These are phyloP conservation scores for Fraxinus sp. DNA, from an alignment of 305 asterid genomes.

Conservation along the genomic window DNA sequence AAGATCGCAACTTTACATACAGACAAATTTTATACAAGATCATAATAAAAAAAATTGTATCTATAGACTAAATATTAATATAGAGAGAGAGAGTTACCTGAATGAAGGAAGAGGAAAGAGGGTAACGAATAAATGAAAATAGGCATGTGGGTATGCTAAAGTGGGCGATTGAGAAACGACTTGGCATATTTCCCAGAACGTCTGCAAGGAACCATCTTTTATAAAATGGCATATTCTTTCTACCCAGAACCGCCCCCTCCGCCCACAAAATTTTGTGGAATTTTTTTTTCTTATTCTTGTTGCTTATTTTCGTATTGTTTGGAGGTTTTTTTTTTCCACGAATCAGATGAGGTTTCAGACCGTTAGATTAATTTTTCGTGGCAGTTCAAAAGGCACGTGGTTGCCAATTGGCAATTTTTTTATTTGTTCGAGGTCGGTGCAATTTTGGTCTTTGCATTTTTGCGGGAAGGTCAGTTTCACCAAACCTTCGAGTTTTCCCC, in stretches of 20 bases:
- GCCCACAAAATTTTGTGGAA: not conserved
- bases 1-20: constrained; percentile 10
- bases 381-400: not conserved
- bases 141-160: not conserved
- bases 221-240: constrained; percentile 42
- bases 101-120: not conserved
- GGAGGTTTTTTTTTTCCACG: not conserved
- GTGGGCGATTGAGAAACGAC: constrained; percentile 1
- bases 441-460: not conserved
- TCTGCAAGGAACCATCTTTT: constrained; percentile 33
- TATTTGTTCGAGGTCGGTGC: not conserved
- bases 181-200: constrained; percentile 18
- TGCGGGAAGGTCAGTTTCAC: not conserved
- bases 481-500: not conserved
- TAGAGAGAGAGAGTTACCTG: constrained; percentile 11
- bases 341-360: not conserved
- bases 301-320: not conserved
- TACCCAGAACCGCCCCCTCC: constrained; percentile 12
- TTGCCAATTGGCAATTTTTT: not conserved
- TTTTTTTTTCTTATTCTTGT: not conserved
- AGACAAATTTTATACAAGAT: not conserved
- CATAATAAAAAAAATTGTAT: not conserved
- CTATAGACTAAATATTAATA: not conserved
- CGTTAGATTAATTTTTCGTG: not conserved
- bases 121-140: not conserved